These are phyloP conservation scores for Carallia pectinifolia DNA, from an alignment of 345 rosid species.

Conservation along the genomic window DNA sequence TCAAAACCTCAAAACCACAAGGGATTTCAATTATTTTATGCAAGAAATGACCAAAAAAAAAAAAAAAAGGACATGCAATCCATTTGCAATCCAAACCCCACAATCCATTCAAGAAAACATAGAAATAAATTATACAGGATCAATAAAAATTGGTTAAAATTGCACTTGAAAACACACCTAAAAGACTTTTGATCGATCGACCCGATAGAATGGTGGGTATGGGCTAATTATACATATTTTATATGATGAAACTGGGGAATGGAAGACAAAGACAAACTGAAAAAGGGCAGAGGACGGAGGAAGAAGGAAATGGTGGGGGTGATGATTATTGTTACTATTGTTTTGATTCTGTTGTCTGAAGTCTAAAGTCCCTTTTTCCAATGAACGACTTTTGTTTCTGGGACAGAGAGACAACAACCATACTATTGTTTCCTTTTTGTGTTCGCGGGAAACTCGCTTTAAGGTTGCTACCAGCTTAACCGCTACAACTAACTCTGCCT, in stretches of 20 bases:
- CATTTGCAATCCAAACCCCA: too few relatives aligned
- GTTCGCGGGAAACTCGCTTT: background rate
- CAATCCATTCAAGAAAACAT: background rate
- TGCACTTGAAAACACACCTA: background rate
- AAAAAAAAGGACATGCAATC: background rate
- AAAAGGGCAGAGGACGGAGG: background rate
- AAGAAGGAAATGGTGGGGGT: background rate
- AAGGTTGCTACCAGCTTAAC: background rate
- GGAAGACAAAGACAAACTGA: background rate
- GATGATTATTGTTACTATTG: background rate
- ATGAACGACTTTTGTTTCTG: conserved; percentile 52
- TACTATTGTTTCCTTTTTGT: background rate
- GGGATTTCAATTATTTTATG: background rate
- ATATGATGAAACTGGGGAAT: background rate
- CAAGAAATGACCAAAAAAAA: background rate
- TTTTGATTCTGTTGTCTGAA: background rate
- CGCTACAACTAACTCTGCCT: background rate
- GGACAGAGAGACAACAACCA: conserved; percentile 25
- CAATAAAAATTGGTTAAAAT: too few relatives aligned
- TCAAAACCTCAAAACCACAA: background rate
- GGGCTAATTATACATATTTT: background rate
- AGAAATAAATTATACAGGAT: background rate
- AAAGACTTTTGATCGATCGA: background rate
- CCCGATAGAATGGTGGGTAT: background rate
- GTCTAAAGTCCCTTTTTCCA: conserved; percentile 58